phyloP scores from a whole-genome alignment of 2,329 filamentous ascomycete genomes.

The Lasiodiplodia hormozganensis region DNA sequence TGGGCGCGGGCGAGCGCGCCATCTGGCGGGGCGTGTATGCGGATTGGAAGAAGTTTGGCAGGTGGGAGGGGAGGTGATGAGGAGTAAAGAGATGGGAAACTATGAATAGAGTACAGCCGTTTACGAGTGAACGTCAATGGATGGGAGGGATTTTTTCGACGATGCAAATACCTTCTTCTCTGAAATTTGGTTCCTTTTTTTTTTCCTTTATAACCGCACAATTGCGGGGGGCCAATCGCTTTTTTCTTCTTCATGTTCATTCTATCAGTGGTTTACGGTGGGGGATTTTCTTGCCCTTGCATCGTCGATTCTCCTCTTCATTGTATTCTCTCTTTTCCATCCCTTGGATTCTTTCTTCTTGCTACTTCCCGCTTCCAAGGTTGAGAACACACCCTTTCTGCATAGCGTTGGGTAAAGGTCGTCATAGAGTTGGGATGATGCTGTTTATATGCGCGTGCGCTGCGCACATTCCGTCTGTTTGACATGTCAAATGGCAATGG shows the following conservation, averaged over 20 bases:
- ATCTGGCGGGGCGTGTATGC: slow-evolving; percentile 47
- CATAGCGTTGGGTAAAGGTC: not conserved
- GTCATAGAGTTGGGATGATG: not conserved
- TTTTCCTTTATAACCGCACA: not conserved
- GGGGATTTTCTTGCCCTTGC: not conserved
- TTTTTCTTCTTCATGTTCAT: not conserved
- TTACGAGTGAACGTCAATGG: slow-evolving; percentile 14
- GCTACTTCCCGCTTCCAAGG: not conserved
- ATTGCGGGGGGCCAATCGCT: not conserved
- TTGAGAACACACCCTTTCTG: not conserved
- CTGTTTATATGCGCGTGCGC: too few species aligned
- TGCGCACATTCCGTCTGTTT: not conserved
- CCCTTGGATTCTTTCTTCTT: not conserved
- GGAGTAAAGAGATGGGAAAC: not conserved
- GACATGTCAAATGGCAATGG: not conserved
- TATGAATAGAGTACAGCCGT: not conserved
- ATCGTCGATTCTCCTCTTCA: not conserved
- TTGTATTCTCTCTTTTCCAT: not conserved
- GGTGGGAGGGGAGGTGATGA: slow-evolving; percentile 32
- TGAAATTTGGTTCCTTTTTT: not conserved
- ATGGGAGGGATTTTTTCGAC: not conserved
- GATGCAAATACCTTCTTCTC: not conserved
- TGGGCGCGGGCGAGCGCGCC: slow-evolving; percentile 42
- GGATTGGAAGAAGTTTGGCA: slow-evolving; percentile 43
- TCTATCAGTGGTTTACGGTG: not conserved